A percentile compares a stretch with the other conserved stretches of the same genome.
These are phyloP conservation scores for Erythrophleum ivorense DNA, from an alignment of 331 rosid species.

Conservation along the genomic window DNA sequence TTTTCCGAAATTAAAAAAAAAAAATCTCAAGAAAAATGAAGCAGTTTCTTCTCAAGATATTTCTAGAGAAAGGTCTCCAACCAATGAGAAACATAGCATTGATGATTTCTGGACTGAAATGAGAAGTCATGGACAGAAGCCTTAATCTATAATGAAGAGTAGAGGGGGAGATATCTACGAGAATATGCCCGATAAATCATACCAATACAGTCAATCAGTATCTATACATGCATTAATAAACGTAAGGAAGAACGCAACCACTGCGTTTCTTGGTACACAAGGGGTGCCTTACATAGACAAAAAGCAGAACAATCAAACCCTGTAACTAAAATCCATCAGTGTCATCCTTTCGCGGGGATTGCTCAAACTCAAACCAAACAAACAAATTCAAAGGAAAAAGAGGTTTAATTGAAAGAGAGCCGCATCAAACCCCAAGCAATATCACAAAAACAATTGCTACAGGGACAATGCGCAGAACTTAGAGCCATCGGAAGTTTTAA, in stretches of 20 bases:
- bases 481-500: too few relatives aligned
- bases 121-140: too few relatives aligned
- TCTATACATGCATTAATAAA: neutral
- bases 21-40: neutral
- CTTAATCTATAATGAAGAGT: too few relatives aligned
- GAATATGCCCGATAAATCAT: neutral
- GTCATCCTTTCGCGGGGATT: neutral
- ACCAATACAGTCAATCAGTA: neutral
- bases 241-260: neutral
- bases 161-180: neutral
- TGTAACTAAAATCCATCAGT: neutral
- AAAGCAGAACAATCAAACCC: neutral
- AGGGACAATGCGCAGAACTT: neutral
- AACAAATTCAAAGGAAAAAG: neutral
- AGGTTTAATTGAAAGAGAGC: neutral
- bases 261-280: neutral
- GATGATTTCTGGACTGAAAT: neutral
- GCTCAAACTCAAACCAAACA: neutral
- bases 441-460: neutral
- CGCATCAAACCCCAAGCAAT: slow-evolving; percentile 8
- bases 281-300: neutral
- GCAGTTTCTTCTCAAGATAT: neutral
- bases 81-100: neutral
- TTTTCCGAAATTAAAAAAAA: neutral
- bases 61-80: neutral